Base-by-base conservation (phyloP, 768 basidiomycete species). In the Cyathus striatus region DNA sequence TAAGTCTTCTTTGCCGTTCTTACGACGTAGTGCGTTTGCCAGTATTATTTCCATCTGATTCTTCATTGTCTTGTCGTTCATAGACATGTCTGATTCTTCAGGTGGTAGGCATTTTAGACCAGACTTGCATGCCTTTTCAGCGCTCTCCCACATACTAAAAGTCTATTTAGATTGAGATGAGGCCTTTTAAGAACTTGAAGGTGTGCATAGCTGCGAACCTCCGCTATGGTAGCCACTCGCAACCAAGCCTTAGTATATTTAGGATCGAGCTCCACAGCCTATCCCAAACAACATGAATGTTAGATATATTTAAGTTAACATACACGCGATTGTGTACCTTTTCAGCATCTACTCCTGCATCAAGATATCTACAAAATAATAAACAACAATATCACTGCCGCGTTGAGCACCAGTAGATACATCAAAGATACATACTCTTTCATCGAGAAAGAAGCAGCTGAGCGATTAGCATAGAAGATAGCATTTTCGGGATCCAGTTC, bases 401-500 rank as follows among this genome's bases (percentile, higher is more conserved):
- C n/a, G n/a, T n/a, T n/a, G n/a, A n/a, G n/a, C n/a, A n/a, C n/a
- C n/a, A n/a, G n/a, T n/a, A n/a, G n/a, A n/a, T n/a, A n/a, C n/a
- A n/a, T n/a, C n/a, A 41, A 21, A n/a, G 24, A 6, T 10, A 34
- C 53, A 32, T 25, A 69, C 70, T 58, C 61, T 43, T 65, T 63
- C 55, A 71, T 48, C 1, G 55, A 57, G 24, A 69, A 44, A 26
- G 53, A 54, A 40, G 62, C 62, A n/a, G 71, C 73, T 3, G 73
- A 69, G 13, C 72, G 66, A 51, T 75, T 76, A 18, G 66, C 62
- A 46, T 65, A 71, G 14, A 73, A 53, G 4, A 75, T 51, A 0
- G 70, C 65, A 47, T 71, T 70, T 16, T 54, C 51, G 6, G 60
- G 59, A 25, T 68, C 61, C 43, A 58, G 53, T 38, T 58, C 57